A percentile compares a stretch with the other conserved stretches of the same genome.
phyloP scores from a whole-genome alignment of 768 basidiomycete species.

The Calocera cornea region DNA sequence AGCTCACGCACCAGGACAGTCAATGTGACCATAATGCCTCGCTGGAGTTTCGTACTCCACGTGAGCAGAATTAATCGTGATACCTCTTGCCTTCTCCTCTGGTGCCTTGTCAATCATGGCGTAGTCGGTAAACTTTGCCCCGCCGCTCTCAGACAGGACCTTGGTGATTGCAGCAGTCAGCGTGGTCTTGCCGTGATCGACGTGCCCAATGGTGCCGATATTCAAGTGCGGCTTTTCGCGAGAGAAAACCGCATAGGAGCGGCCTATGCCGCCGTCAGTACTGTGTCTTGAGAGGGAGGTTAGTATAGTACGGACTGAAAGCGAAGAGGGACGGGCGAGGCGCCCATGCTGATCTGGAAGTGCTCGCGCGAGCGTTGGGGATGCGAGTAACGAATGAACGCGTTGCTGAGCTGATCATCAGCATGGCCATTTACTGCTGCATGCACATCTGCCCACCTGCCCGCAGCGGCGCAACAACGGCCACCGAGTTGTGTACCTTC shows the following conservation, averaged over 20 bases:
- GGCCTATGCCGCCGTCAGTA: neutral
- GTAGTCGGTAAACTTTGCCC: conserved; percentile 85
- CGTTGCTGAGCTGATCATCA: neutral
- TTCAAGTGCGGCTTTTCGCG: conserved; percentile 86
- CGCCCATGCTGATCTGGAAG: neutral
- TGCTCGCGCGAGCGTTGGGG: neutral
- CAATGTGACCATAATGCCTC: conserved; percentile 95
- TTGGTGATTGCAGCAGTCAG: conserved; percentile 93
- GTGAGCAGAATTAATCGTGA: conserved; percentile 97
- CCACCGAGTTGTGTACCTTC: neutral
- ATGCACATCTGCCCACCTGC: neutral
- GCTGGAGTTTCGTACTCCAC: conserved; percentile 90
- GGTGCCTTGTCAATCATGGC: conserved; percentile 97
- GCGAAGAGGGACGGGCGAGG: neutral
- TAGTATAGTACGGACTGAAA: neutral
- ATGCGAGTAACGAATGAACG: neutral
- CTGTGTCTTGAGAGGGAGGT: neutral
- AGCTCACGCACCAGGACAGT: conserved; percentile 55
- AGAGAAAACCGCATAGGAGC: conserved; percentile 31
- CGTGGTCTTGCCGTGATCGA: conserved; percentile 98
- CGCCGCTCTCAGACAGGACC: conserved; percentile 63
- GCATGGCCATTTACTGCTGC: neutral
- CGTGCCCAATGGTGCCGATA: conserved; percentile 90
- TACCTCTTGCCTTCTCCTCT: conserved; percentile 98
- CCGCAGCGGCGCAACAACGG: neutral